Percentiles rank a stretch among this genome's conserved stretches.
Conservation (phyloP, 257 asterid species). For the Schizonepeta tenuifolia region DNA sequence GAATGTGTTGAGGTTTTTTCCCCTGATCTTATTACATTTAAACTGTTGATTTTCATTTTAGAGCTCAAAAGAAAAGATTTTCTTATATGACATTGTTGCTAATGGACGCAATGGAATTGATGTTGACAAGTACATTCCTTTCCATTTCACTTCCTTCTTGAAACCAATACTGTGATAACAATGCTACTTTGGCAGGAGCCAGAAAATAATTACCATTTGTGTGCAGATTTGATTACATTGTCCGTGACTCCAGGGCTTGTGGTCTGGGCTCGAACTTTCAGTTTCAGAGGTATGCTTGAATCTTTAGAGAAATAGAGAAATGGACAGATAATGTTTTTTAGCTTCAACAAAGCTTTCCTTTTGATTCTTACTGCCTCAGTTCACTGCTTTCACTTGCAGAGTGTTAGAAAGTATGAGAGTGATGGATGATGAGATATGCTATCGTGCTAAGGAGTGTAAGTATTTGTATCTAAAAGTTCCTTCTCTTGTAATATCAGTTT, state of each 20-base stretch:
- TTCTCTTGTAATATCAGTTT: constrained; percentile 6
- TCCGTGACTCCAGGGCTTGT: constrained; percentile 93
- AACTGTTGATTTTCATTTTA: constrained; percentile 34
- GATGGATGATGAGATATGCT: constrained; percentile 84
- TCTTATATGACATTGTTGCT: constrained; percentile 88
- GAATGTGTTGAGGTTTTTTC: background rate
- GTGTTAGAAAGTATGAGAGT: constrained; percentile 86
- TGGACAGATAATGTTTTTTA: constrained; percentile 2
- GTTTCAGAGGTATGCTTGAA: constrained; percentile 63
- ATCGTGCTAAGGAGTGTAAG: constrained; percentile 94
- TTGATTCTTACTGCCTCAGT: constrained; percentile 16
- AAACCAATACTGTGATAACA: constrained; percentile 5
- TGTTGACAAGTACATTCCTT: constrained; percentile 77
- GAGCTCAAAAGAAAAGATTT: constrained; percentile 66
- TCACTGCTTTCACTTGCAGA: constrained; percentile 54
- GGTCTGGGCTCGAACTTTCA: constrained; percentile 87
- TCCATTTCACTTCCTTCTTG: constrained; percentile 27
- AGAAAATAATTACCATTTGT: constrained; percentile 19
- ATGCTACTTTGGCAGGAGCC: constrained; percentile 16
- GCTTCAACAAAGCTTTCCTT: constrained; percentile 13
- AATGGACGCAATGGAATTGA: constrained; percentile 95
- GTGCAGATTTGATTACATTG: constrained; percentile 87
- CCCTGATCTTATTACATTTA: constrained; percentile 10
- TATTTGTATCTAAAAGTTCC: constrained; percentile 25
- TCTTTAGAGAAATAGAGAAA: constrained; percentile 9